A percentile compares a stretch with the other conserved stretches of the same genome.
Evolutionary conservation across 73 alveolate genomes (phyloP).

Genomic region (Symbiodinium natans): DNA sequence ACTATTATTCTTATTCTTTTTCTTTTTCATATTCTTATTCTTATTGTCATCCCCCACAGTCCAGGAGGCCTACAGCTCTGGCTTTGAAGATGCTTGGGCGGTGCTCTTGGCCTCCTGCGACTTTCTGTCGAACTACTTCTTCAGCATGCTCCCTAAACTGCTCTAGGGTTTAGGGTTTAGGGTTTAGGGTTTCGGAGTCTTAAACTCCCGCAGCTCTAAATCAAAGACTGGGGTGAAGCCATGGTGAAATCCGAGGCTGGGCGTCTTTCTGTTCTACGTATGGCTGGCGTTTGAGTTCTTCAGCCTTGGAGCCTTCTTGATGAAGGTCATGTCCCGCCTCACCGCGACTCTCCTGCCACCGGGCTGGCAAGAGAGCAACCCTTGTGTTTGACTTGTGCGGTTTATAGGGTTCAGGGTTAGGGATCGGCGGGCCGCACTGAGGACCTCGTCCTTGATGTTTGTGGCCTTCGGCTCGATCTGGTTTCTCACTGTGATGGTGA

Average conservation of each 20-base stretch:
- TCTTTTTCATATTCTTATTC: too few relatives aligned
- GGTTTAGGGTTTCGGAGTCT: neutral
- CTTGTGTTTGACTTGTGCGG: neutral
- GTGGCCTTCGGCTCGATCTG: neutral
- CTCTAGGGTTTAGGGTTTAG: neutral
- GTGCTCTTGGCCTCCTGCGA: too few relatives aligned
- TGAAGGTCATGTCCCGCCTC: neutral
- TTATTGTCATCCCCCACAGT: too few relatives aligned
- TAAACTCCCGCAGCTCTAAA: neutral
- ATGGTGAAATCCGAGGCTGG: neutral
- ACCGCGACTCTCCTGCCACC: neutral
- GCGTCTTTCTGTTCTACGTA: neutral
- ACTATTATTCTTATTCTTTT: neutral
- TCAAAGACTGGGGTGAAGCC: neutral
- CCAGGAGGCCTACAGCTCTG: too few relatives aligned
- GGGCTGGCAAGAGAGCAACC: neutral
- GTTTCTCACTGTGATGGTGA: neutral
- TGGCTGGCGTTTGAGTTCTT: slow-evolving; percentile 7
- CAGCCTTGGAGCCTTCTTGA: neutral
- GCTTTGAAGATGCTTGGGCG: too few relatives aligned
- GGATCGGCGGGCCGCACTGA: neutral
- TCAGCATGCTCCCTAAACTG: too few relatives aligned
- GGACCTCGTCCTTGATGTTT: neutral
- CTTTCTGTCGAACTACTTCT: too few relatives aligned
- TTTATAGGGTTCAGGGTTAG: neutral